phyloP scores from a whole-genome alignment of 2,329 filamentous ascomycete species.

The Lasiodiplodia sp. region DNA sequence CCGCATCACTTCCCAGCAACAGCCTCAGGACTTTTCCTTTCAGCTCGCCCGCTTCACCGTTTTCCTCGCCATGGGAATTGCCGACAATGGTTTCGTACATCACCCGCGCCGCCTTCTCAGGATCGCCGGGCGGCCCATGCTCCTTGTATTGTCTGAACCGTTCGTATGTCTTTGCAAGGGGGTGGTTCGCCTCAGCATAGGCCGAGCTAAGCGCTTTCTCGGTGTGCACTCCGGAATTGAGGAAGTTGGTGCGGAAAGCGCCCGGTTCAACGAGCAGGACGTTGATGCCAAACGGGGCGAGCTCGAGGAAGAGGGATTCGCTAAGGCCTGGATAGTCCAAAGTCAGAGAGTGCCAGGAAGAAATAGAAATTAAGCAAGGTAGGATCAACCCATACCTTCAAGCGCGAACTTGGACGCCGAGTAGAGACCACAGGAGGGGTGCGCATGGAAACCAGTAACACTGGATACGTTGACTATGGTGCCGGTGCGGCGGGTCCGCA shows the following conservation, averaged over 20 bases:
- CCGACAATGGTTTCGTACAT: constrained; percentile 61
- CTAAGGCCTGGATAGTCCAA: not conserved
- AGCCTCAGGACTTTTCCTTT: not conserved
- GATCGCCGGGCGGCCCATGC: constrained; percentile 61
- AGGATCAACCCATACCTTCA: not conserved
- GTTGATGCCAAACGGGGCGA: constrained; percentile 11
- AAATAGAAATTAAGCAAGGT: not conserved
- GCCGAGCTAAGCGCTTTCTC: constrained; percentile 43
- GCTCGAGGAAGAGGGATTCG: not conserved
- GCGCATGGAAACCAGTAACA: constrained; percentile 52
- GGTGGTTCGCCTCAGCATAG: constrained; percentile 42
- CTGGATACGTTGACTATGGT: constrained; percentile 58
- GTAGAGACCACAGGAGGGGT: constrained; percentile 54
- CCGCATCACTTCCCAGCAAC: not conserved
- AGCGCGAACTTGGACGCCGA: constrained; percentile 54
- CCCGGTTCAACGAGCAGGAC: constrained; percentile 23
- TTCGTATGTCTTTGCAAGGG: constrained; percentile 35
- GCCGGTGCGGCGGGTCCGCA: constrained; percentile 44
- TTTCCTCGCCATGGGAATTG: not conserved
- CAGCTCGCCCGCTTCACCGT: not conserved
- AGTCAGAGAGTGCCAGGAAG: not conserved
- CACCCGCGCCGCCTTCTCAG: constrained; percentile 60
- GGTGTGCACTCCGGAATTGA: constrained; percentile 11
- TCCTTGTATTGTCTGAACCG: not conserved
- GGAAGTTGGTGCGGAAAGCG: constrained; percentile 38